Base-by-base conservation (phyloP, 441 rosid species). In the Erysimum cheiri region DNA sequence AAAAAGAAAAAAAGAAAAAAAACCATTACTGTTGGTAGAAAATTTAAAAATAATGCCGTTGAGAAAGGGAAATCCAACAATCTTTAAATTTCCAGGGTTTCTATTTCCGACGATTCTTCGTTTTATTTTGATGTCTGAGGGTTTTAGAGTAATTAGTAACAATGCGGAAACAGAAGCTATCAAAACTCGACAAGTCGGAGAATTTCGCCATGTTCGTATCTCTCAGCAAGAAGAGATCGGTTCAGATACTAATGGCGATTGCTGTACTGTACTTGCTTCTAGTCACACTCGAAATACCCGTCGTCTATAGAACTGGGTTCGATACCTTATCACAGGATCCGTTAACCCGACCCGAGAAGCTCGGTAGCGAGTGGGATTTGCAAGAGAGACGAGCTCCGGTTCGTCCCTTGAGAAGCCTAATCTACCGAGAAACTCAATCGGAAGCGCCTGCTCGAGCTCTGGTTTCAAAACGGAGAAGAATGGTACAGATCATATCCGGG, bases 211-310 rank as follows among this genome's bases (percentile, higher is more conserved):
- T 37, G 66, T 77, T 83, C 44, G 52, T 78, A 28, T 78, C 88
- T 12, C 48, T 86, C 2, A 77, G 73, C 36, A 80, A 86, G 71
- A 86, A 84, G 63, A 81, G 89, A 81, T 85, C 90, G 55, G 37
- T 88, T 67, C 97, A 88, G 78, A 82, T 90, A 67, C 63, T 90
- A 73, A 77, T 86, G 56, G 72, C 66, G 28, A 61, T 87, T 1
- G 93, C 82, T 40, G 29, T 90, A 28, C 55, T 87, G 46, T 94
- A 88, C 61, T 14, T 90, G 31, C 64, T 88, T 40, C 71, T 90
- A 29, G 84, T 91, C 41, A 85, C 91, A 12, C 56, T 91, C 17
- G 96, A 93, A 79, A 86, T 94, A 71, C 97, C 97, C 0, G 72
- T 85, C 44, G 88, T 94, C 4, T 91, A 85, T 77, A 78, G 26